Evolutionary conservation across 2,329 filamentous ascomycete species (phyloP).

Genomic region (Biscogniauxia mediterranea): DNA sequence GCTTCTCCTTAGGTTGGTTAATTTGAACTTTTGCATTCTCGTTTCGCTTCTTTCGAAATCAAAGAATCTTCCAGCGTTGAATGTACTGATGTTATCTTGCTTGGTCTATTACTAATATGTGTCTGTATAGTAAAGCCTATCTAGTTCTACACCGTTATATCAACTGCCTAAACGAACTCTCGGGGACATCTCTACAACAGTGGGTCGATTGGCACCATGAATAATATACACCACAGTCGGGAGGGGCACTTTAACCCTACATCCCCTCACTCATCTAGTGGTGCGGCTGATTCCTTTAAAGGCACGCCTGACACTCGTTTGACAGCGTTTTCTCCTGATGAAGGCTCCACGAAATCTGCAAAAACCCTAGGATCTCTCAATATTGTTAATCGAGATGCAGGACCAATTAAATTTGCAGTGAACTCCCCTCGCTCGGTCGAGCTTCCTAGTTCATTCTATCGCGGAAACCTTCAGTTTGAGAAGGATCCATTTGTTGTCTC

Average conservation of each 20-base stretch:
- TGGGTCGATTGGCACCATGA: slow-evolving; percentile 19
- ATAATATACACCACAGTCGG: slow-evolving; percentile 39
- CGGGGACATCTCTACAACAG: no score
- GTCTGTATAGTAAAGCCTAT: background rate
- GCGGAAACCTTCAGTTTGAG: slow-evolving; percentile 22
- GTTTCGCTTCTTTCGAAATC: background rate
- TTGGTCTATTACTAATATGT: background rate
- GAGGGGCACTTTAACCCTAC: slow-evolving; percentile 43
- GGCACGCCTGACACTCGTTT: slow-evolving; percentile 64
- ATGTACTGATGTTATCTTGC: background rate
- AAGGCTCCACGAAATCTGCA: slow-evolving; percentile 45
- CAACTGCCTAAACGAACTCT: background rate
- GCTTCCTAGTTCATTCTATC: slow-evolving; percentile 21
- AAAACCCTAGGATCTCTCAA: slow-evolving; percentile 36
- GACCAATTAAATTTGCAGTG: slow-evolving; percentile 23
- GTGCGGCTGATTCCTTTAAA: slow-evolving; percentile 55
- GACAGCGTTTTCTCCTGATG: slow-evolving; percentile 63
- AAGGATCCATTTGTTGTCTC: slow-evolving; percentile 56
- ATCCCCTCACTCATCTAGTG: slow-evolving; percentile 52
- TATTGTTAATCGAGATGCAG: slow-evolving; percentile 30
- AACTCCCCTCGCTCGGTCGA: slow-evolving; percentile 25
- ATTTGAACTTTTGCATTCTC: background rate
- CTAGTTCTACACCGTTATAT: background rate
- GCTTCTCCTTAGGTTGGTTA: background rate
- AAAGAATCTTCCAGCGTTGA: background rate